Evolutionary conservation across 305 asterid species (phyloP).

Genomic region (Andrographis paniculata): DNA sequence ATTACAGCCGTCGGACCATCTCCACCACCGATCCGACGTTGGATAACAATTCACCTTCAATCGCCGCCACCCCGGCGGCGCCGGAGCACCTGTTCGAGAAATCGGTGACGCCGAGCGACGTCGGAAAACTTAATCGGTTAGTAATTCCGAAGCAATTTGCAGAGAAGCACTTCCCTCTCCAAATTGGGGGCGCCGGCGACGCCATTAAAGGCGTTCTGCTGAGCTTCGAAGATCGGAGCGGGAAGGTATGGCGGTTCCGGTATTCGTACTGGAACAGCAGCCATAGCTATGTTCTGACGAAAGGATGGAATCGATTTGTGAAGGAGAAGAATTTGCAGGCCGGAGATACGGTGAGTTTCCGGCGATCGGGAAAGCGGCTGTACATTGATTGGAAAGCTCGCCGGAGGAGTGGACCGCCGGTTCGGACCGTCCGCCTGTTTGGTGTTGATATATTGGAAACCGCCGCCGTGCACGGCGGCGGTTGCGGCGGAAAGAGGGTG

Average conservation of each 20-base stretch:
- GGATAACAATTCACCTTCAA: conserved; percentile 3
- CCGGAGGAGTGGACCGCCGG: neutral
- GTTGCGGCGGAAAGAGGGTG: conserved; percentile 50
- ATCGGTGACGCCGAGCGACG: conserved; percentile 58
- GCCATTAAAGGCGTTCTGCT: conserved; percentile 33
- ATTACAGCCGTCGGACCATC: conserved; percentile 40
- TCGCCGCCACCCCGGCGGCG: conserved; percentile 1
- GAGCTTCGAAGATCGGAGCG: conserved; percentile 44
- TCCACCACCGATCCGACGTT: conserved; percentile 5
- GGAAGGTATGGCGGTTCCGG: conserved; percentile 57
- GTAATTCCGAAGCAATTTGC: conserved; percentile 51
- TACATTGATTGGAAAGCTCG: conserved; percentile 41
- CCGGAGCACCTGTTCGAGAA: conserved; percentile 34
- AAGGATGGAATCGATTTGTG: conserved; percentile 65
- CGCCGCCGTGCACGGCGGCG: conserved; percentile 2
- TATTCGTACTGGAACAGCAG: conserved; percentile 75
- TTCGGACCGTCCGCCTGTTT: conserved; percentile 40
- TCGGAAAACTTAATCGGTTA: conserved; percentile 46
- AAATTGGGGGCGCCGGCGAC: conserved; percentile 15
- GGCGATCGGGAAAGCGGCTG: conserved; percentile 31
- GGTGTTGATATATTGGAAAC: conserved; percentile 54
- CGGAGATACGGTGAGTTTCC: conserved; percentile 45
- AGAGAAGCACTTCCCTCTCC: conserved; percentile 46
- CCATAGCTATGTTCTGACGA: no score
- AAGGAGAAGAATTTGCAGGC: conserved; percentile 53